Base-by-base conservation (phyloP, 176 grass and related monocot genomes). In the Miscanthus lutarioriparius region DNA sequence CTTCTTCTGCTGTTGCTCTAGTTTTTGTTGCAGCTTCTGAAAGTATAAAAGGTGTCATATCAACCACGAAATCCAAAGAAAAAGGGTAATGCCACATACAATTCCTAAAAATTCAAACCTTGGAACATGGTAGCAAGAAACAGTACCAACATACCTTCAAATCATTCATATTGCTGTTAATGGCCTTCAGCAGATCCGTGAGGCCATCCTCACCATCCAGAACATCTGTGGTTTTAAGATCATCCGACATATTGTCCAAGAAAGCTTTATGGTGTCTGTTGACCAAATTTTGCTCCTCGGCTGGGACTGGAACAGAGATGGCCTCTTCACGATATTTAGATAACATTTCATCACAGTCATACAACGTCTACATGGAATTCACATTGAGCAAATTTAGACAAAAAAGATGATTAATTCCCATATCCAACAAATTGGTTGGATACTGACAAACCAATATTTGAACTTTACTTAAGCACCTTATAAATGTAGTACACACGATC, bases 201-300 rank as follows among this genome's bases (percentile, higher is more conserved):
- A 98, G 72, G 71, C 92, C 91, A 91, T 97, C 95, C 62, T 90
- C 79, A 69, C 94, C 91, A 90, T 97, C 95, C 62, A 97, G 82
- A 69, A 97, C 92, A 86, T 91, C 87, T 68, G 89, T 90, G 20
- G 92, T 98, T 69, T 91, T 83, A 48, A 95, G 73, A 88, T 98
- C 95, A 61, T 95, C 92, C 4, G 87, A 90, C 95, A 98, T 98
- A 70, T 83, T 88, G 64, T 90, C 72, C 26, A 90, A 70, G 74
- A 98, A 98, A 28, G 80, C 61, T 27, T 35, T 65, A 61, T 85
- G 51, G 44, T 95, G 88, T 26, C 82, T 85, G 2, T 93, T 49
- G 15, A 98, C 67, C 64, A 93, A 74, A 47, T 90, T 84, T 76
- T 90, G 81, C 49, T 91, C 79, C 33, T 90, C 89, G 65, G 77